Evolutionary conservation across 352 stramenopile genomes (phyloP).

Genomic region (Nothophytophthora sp.): DNA sequence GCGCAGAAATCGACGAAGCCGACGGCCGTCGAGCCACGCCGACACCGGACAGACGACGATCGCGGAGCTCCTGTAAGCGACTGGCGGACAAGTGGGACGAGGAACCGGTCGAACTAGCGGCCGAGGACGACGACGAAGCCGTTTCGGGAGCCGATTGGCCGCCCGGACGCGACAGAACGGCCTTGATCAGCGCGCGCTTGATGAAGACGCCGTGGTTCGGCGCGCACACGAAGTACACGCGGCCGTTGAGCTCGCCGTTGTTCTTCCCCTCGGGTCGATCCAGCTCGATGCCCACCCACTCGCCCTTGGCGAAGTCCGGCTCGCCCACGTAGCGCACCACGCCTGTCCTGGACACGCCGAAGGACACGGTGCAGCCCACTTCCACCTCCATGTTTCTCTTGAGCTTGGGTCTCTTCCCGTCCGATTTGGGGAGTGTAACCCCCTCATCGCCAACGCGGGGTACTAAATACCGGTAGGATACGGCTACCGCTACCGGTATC

Average conservation of each 20-base stretch:
- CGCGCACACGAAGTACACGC: slow-evolving; percentile 78
- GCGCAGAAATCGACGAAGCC: slow-evolving; percentile 10
- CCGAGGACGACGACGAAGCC: too few relatives aligned
- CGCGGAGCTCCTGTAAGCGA: slow-evolving; percentile 40
- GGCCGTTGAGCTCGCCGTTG: slow-evolving; percentile 82
- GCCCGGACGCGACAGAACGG: slow-evolving; percentile 25
- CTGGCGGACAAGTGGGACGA: too few relatives aligned
- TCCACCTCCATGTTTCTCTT: slow-evolving; percentile 56
- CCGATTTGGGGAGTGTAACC: too few relatives aligned
- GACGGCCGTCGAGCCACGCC: slow-evolving; percentile 12
- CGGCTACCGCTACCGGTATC: too few relatives aligned
- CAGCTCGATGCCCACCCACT: slow-evolving; percentile 85
- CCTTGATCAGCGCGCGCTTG: slow-evolving; percentile 40
- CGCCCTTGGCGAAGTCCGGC: slow-evolving; percentile 75
- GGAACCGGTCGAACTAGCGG: too few relatives aligned
- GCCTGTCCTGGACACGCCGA: slow-evolving; percentile 69
- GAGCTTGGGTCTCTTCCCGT: too few relatives aligned
- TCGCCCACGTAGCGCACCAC: slow-evolving; percentile 76
- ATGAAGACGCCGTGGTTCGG: slow-evolving; percentile 79
- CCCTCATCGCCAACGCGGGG: too few relatives aligned
- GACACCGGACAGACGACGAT: slow-evolving; percentile 35
- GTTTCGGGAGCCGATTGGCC: too few relatives aligned
- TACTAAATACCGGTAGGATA: too few relatives aligned
- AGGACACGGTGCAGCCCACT: slow-evolving; percentile 61
- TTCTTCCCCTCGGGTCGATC: slow-evolving; percentile 83